Evolutionary conservation across 2,329 filamentous ascomycete species (phyloP).

Genomic region (Monosporascus sp.): DNA sequence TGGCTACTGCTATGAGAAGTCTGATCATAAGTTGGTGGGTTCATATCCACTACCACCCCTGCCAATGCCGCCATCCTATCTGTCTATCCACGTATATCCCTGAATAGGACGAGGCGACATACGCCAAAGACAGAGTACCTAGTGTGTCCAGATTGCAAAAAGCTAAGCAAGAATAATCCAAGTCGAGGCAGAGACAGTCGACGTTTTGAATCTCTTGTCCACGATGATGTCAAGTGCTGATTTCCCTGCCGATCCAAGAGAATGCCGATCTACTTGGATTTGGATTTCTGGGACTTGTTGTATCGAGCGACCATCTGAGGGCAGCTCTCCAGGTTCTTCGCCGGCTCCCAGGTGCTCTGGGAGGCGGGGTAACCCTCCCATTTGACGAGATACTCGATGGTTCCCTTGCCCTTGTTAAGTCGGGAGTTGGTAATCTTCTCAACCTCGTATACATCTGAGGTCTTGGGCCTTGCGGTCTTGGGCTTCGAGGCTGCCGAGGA

Average conservation of each 20-base stretch:
- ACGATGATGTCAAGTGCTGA: constrained; percentile 30
- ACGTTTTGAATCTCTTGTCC: background rate
- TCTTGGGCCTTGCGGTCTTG: constrained; percentile 12
- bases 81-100: no score
- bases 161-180: no score
- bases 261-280: background rate
- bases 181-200: background rate
- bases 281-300: constrained; percentile 1
- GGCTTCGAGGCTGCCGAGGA: background rate
- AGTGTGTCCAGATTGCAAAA: no score
- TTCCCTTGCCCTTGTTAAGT: constrained; percentile 31
- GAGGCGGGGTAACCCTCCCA: constrained; percentile 43
- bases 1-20: no score
- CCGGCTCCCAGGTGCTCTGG: constrained; percentile 51
- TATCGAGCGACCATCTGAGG: constrained; percentile 10
- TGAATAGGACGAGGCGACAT: no score
- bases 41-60: no score
- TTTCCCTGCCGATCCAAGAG: background rate
- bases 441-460: constrained; percentile 37
- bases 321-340: constrained; percentile 37
- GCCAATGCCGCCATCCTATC: no score
- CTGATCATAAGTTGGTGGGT: no score
- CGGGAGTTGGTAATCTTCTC: constrained; percentile 39
- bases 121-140: no score
- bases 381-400: constrained; percentile 40